Percentiles rank a stretch among this genome's conserved stretches.
Evolutionary conservation across 1,284 basidiomycete species (phyloP).

Genomic region (Puccinia hordei): DNA sequence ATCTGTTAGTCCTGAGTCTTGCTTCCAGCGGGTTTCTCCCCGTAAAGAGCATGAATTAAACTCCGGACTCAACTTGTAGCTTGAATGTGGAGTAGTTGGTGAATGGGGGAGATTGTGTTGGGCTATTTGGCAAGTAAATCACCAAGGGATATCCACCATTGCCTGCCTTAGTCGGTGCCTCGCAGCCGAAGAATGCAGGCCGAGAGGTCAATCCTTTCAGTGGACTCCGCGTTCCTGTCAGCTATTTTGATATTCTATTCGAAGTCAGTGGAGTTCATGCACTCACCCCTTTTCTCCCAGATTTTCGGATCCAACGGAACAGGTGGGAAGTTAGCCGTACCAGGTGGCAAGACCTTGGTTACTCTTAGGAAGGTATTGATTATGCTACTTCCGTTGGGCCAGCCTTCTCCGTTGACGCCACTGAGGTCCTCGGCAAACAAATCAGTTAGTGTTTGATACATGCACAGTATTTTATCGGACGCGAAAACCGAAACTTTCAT

Average conservation of each 20-base stretch:
- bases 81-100: constrained; percentile 59
- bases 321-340: constrained; percentile 22
- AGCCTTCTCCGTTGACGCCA: constrained; percentile 59
- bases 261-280: not conserved
- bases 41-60: constrained; percentile 41
- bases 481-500: constrained; percentile 65
- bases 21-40: constrained; percentile 50
- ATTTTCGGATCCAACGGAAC: constrained; percentile 23
- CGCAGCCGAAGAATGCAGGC: constrained; percentile 76
- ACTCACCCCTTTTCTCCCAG: constrained; percentile 30
- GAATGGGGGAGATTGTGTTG: not conserved
- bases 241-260: not conserved
- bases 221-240: not conserved
- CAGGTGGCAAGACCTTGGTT: not conserved
- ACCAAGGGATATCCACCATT: constrained; percentile 32
- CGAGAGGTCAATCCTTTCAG: constrained; percentile 67
- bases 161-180: constrained; percentile 21
- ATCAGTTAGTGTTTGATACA: not conserved
- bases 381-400: constrained; percentile 68
- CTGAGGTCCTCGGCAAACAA: not conserved
- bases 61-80: constrained; percentile 59
- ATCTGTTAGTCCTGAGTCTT: not conserved
- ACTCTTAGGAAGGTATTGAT: constrained; percentile 57
- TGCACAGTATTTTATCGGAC: constrained; percentile 55
- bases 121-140: constrained; percentile 40